Conservation (phyloP, 1,284 basidiomycete species). For the Fomitiporia mediterranea region DNA sequence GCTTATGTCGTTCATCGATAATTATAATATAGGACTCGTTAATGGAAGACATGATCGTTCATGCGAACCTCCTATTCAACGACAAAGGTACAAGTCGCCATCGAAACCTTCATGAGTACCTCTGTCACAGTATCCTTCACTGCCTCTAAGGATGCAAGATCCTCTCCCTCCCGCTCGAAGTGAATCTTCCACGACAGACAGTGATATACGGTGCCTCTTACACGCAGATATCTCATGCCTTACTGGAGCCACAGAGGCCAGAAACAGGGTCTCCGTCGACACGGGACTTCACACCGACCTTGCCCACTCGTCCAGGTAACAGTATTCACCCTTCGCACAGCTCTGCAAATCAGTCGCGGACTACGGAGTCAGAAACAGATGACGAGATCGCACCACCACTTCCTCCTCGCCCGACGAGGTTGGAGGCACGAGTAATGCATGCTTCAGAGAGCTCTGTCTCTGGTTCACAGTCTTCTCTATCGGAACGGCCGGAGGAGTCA, state of each 20-base stretch:
- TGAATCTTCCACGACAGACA: constrained; percentile 47
- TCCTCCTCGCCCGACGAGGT: constrained; percentile 1
- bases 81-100: constrained; percentile 29
- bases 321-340: constrained; percentile 68
- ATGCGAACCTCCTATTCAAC: constrained; percentile 61
- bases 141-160: constrained; percentile 30
- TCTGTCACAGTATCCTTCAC: no score
- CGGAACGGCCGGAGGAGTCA: constrained; percentile 6
- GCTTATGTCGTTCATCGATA: no score
- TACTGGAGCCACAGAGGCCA: constrained; percentile 24
- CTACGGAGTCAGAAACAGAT: constrained; percentile 10
- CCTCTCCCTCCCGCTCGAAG: constrained; percentile 48
- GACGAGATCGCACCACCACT: constrained; percentile 5
- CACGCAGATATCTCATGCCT: constrained; percentile 53
- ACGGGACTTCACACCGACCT: constrained; percentile 65
- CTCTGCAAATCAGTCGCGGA: constrained; percentile 9
- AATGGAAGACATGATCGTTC: constrained; percentile 82
- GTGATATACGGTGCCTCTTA: constrained; percentile 65
- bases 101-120: constrained; percentile 24
- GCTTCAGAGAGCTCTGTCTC: neutral
- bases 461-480: constrained; percentile 6
- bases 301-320: constrained; percentile 61
- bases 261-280: constrained; percentile 14
- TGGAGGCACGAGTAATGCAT: neutral
- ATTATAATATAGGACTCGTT: constrained; percentile 79